Percentiles rank a stretch among this genome's conserved stretches.
phyloP scores from a whole-genome alignment of 176 grass and related monocot species.

The Eleusine coracana region DNA sequence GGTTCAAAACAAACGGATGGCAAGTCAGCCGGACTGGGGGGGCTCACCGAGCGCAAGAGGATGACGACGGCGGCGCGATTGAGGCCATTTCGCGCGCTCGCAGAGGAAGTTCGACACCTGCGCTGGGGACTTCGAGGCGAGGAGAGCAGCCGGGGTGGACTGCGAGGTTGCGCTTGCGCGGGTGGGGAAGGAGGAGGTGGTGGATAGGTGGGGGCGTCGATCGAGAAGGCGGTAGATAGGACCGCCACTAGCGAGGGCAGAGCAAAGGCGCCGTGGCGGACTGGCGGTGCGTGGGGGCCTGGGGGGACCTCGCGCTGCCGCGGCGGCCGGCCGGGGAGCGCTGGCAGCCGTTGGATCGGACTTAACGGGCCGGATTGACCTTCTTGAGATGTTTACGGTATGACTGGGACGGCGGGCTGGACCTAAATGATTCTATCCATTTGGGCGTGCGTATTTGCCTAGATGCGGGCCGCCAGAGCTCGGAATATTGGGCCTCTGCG shows the following conservation, averaged over 20 bases:
- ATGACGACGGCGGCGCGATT: constrained; percentile 22
- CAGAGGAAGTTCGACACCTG: not conserved
- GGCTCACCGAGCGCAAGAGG: constrained; percentile 38
- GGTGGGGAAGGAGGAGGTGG: not conserved
- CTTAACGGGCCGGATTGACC: not conserved
- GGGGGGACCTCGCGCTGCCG: not conserved
- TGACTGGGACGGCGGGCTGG: not conserved
- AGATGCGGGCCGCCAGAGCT: too few species aligned
- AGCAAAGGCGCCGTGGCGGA: not conserved
- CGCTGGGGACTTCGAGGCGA: not conserved
- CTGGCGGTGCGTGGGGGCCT: not conserved
- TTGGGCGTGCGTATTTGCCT: too few species aligned
- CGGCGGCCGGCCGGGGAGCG: not conserved
- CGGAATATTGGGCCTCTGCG: too few species aligned
- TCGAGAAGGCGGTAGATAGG: constrained; percentile 18
- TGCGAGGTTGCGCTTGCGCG: not conserved
- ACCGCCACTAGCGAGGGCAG: not conserved
- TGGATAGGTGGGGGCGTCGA: constrained; percentile 2
- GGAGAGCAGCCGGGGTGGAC: not conserved
- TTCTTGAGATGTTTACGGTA: not conserved
- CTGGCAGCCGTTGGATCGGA: not conserved
- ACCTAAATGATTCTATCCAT: not conserved
- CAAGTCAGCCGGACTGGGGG: not conserved
- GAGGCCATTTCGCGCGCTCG: constrained; percentile 28
- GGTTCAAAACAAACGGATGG: not conserved